Base-by-base conservation (phyloP, 2,329 filamentous ascomycete genomes). In the Neonectria sp. region DNA sequence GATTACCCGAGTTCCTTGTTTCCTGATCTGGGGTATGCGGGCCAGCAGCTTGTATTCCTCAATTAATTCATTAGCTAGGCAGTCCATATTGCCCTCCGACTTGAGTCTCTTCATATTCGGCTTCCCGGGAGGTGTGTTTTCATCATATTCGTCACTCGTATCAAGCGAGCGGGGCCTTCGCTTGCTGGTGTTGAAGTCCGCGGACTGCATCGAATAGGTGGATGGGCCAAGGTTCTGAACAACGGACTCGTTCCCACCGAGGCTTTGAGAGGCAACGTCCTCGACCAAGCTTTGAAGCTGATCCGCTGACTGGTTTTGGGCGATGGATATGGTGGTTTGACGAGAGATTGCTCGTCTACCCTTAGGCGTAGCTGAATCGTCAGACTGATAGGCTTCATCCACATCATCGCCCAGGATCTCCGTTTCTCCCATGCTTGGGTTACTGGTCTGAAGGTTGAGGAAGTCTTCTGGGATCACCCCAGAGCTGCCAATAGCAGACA, bases 91-190 rank as follows among this genome's bases (percentile, higher is more conserved):
- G 3, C 77, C 79, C 57, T 86, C 84, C 0, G 88, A 89, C 68
- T 87, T 87, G 17, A 89, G 79, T 70, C 87, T 81, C 75, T 90
- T 90, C 76, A 89, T 84, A 0, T 81, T 83, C 4, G 87, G 86
- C 68, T 87, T 86, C 46, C 79, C 77, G 2, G 74, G 73, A 2
- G 75, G 72, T 5, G 71, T 76, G 55, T 73, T 77, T 40, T 79
- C 77, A 55, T 86, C 86, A 55, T 82, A 84, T 67, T 89, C 88
- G 57, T 88, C 88, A 70, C 86, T 88, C 2, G 81, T 83, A 49
- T 88, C 86, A 35, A 81, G 77, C 2, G 81, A 83, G 4, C 78
- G 67, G 1, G 87, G 84, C 68, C 89, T 90, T 53, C 88, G 81
- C 75, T 90, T 90, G 79, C 88, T 90, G 4, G 84, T 81, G 46